phyloP scores from a whole-genome alignment of 176 grass and related monocot genomes.

The Otatea glauca region DNA sequence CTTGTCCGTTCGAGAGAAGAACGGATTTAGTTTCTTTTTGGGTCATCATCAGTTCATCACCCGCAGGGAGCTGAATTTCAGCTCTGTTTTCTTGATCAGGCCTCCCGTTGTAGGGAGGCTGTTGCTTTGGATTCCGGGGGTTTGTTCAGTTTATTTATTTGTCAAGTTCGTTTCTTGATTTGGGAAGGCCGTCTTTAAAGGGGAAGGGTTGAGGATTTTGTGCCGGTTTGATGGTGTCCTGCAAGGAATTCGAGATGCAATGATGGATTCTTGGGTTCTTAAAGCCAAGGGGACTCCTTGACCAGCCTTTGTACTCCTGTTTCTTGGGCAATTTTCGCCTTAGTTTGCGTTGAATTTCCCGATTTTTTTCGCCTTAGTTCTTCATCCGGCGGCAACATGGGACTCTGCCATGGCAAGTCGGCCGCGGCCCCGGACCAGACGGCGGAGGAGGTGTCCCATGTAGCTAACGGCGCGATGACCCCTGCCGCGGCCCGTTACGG shows the following conservation, averaged over 20 bases:
- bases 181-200: neutral
- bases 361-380: neutral
- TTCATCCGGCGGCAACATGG: constrained; percentile 63
- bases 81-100: constrained; percentile 9
- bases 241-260: constrained; percentile 15
- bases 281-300: too few species aligned
- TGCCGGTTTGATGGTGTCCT: constrained; percentile 7
- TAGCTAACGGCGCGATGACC: constrained; percentile 37
- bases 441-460: constrained; percentile 47
- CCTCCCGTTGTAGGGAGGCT: neutral
- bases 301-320: too few species aligned
- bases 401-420: constrained; percentile 83
- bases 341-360: neutral
- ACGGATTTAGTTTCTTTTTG: constrained; percentile 15
- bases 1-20: constrained; percentile 4
- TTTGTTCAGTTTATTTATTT: neutral
- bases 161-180: neutral
- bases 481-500: neutral
- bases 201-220: neutral
- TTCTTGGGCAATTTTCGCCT: too few species aligned
- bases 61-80: constrained; percentile 26
- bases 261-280: constrained; percentile 4
- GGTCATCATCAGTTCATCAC: neutral
- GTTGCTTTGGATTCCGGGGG: constrained; percentile 5
- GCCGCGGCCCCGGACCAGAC: constrained; percentile 40